Percentiles rank a stretch among this genome's conserved stretches.
Evolutionary conservation across 140 eudicot genomes (phyloP).

Genomic region (Anethum foeniculum): DNA sequence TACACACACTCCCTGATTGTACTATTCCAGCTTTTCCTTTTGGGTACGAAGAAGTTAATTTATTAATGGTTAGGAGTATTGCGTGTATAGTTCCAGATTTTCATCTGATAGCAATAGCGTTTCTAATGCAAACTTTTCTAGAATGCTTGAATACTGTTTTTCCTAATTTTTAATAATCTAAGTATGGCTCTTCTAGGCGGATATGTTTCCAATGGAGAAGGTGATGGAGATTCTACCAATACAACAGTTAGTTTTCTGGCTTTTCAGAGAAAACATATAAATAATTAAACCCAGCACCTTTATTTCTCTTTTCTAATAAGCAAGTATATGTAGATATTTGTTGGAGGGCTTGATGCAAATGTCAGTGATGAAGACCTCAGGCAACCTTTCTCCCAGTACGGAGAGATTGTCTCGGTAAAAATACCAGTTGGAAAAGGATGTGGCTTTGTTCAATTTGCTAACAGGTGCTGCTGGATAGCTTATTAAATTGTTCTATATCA

Average conservation of each 20-base stretch:
- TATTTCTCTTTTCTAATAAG: conserved; percentile 7
- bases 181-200: conserved; percentile 58
- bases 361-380: conserved; percentile 70
- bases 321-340: conserved; percentile 53
- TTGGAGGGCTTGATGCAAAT: conserved; percentile 73
- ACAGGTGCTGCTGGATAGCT: conserved; percentile 35
- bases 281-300: background rate
- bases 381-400: conserved; percentile 62
- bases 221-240: conserved; percentile 79
- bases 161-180: background rate
- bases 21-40: background rate
- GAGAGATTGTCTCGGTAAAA: conserved; percentile 71
- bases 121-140: too few relatives aligned
- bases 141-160: background rate
- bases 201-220: conserved; percentile 47
- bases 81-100: background rate
- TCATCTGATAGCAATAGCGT: background rate
- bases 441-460: conserved; percentile 79
- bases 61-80: background rate
- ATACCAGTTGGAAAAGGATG: conserved; percentile 85
- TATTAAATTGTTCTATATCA: background rate
- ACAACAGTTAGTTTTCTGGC: conserved; percentile 63
- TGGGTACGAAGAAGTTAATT: background rate
- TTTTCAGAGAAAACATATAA: background rate
- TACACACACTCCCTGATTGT: background rate